Percentiles rank a stretch among this genome's conserved stretches.
These are phyloP conservation scores for Medicago arabica DNA, from an alignment of 306 rosid species.

Conservation along the genomic window DNA sequence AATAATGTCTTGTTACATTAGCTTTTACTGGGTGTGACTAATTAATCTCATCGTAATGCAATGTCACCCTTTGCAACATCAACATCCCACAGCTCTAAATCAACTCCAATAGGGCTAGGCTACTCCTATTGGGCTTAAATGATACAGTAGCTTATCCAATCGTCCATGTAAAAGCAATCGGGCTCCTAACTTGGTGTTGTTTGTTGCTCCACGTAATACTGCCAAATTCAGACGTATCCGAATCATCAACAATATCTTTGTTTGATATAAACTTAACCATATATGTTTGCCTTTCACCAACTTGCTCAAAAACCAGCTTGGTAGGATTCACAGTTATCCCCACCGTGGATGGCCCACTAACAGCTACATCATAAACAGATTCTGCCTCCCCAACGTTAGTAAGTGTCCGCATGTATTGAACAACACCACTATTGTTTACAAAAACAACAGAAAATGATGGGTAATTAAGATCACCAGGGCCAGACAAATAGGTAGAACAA, in stretches of 20 bases:
- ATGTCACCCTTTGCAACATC: neutral
- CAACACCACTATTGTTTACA: slow-evolving; percentile 65
- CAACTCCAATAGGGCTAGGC: neutral
- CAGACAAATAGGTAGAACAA: slow-evolving; percentile 57
- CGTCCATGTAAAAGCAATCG: slow-evolving; percentile 82
- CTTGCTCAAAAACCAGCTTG: slow-evolving; percentile 63
- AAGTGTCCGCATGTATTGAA: slow-evolving; percentile 63
- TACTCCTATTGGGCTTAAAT: slow-evolving; percentile 18
- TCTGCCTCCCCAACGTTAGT: slow-evolving; percentile 75
- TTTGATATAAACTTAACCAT: slow-evolving; percentile 69
- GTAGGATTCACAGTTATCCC: slow-evolving; percentile 61
- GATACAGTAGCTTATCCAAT: neutral
- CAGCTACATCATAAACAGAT: slow-evolving; percentile 55
- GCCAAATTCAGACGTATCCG: slow-evolving; percentile 61
- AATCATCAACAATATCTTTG: slow-evolving; percentile 28
- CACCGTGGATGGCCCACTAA: slow-evolving; percentile 59
- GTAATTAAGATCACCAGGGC: slow-evolving; percentile 87
- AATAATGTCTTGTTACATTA: slow-evolving; percentile 13
- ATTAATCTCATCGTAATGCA: slow-evolving; percentile 9
- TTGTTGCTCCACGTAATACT: slow-evolving; percentile 74
- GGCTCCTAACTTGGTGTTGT: slow-evolving; percentile 72
- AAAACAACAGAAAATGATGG: slow-evolving; percentile 84
- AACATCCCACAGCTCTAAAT: neutral
- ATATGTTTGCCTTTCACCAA: slow-evolving; percentile 67
- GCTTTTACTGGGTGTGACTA: neutral